Evolutionary conservation across 306 rosid species (phyloP), one percentile per base, ranked within the genome.

Genomic region (Vachellia pachyceras): DNA sequence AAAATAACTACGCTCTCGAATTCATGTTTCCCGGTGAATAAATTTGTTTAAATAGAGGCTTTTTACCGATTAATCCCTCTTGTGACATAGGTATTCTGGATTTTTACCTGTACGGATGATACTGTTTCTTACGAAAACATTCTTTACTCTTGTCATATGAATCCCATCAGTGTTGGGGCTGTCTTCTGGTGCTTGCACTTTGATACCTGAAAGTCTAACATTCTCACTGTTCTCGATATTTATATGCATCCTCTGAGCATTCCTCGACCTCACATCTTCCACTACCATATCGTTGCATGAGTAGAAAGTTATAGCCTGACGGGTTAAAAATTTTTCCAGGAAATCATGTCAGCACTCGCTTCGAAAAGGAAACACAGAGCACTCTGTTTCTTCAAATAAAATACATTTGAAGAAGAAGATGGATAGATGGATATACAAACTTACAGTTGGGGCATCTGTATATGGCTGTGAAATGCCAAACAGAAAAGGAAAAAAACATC

Each of bases 111-210:
- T 95, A 2, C 80, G 73, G 50, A 95, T 93, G 57, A 68, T 57
- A 81, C 85, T 77, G 13, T 90, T 84, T 17, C 44, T 82, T 42
- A 95, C 86, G 10, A 37, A 0, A 76, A 90, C 85, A 69, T 91
- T 79, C 40, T 86, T 79, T 14, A 98, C 86, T 2, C 0, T 89
- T 0, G 97, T 79, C 66, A 95, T 72, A 39, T 95, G 97, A 86
- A 95, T 90, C 78, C 99, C 99, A 78, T 95, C 99, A 3, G 99
- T 95, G 80, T 95, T 95, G 5, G 97, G 97, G 41, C 97, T 95
- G 47, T 90, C 7, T 20, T 37, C 88, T 1, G 99, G 97, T 66
- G 97, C 92, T n/a, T 3, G 76, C 0, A 95, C 83, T 11, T 52
- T 29, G 1, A 95, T 73, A 84, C 86, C 84, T 12, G 79, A 76